A percentile compares a stretch with the other conserved stretches of the same genome.
These are phyloP conservation scores for Henckelia pumila DNA, from an alignment of 257 asterid genomes.

Conservation along the genomic window DNA sequence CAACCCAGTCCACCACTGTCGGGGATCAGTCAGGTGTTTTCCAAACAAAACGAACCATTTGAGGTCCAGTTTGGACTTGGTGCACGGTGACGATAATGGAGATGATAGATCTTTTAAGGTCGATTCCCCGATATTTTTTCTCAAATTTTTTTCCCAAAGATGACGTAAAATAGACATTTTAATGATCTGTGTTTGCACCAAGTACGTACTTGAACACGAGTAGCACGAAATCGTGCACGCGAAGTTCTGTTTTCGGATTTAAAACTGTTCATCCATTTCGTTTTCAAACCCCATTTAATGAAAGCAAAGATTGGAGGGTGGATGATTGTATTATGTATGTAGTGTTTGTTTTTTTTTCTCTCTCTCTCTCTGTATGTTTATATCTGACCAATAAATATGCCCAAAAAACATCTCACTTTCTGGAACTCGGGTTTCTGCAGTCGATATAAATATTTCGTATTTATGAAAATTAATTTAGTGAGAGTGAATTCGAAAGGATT, in stretches of 20 bases:
- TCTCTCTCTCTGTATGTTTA: not conserved
- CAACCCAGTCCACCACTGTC: not conserved
- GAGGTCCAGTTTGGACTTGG: not conserved
- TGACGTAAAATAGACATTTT: too few species aligned
- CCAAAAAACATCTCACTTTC: not conserved
- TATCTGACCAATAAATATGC: not conserved
- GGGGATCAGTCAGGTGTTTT: not conserved
- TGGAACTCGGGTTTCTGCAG: too few species aligned
- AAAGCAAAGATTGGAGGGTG: not conserved
- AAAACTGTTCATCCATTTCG: not conserved
- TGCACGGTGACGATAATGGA: not conserved
- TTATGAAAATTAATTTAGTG: not conserved
- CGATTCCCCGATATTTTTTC: not conserved
- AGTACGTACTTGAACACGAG: not conserved
- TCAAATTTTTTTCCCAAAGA: too few species aligned
- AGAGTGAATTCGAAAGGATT: too few species aligned
- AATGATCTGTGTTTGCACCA: not conserved
- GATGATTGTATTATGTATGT: not conserved
- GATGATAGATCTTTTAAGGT: not conserved
- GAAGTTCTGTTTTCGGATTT: not conserved
- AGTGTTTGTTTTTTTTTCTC: not conserved
- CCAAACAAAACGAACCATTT: not conserved
- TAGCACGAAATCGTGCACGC: not conserved
- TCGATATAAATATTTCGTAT: too few species aligned
- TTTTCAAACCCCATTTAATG: not conserved